phyloP scores from a whole-genome alignment of 1,139 yeast species.

The Candida sp. region DNA sequence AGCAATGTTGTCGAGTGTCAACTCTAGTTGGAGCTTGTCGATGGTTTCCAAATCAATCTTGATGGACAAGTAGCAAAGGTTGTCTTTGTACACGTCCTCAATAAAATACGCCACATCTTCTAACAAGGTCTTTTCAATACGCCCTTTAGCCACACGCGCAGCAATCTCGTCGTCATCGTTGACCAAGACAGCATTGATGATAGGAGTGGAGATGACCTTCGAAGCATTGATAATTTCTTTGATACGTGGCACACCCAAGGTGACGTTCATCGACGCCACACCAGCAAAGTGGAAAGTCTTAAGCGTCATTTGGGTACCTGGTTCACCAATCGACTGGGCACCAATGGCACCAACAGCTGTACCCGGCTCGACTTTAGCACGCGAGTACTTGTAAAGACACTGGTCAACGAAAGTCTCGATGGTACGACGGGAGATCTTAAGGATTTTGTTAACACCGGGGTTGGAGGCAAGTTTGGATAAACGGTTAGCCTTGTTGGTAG shows the following conservation, averaged over 20 bases:
- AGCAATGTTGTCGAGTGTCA: conserved; percentile 86
- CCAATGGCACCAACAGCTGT: conserved; percentile 99
- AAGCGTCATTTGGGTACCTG: conserved; percentile 99
- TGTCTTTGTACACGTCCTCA: conserved; percentile 91
- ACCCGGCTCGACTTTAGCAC: conserved; percentile 98
- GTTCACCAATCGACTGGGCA: conserved; percentile 99
- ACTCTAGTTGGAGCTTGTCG: conserved; percentile 87
- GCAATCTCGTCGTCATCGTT: conserved; percentile 97
- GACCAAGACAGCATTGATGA: conserved; percentile 92
- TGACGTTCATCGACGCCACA: conserved; percentile 98
- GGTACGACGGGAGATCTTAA: conserved; percentile 67
- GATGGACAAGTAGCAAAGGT: conserved; percentile 78
- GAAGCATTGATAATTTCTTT: conserved; percentile 98
- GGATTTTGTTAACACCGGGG: conserved; percentile 61
- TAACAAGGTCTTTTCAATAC: conserved; percentile 90
- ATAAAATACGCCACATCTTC: conserved; percentile 88
- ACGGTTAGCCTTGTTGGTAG: conserved; percentile 56
- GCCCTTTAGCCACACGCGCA: conserved; percentile 97
- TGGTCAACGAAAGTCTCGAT: conserved; percentile 73
- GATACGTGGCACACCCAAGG: conserved; percentile 98
- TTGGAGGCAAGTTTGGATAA: conserved; percentile 47
- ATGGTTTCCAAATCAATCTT: conserved; percentile 85
- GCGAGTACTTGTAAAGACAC: conserved; percentile 81
- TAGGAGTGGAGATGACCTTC: conserved; percentile 94
- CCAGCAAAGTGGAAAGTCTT: conserved; percentile 99